Evolutionary conservation across 768 basidiomycete genomes (phyloP), one percentile per base, ranked within the genome.

Genomic region (Suillus lakei): DNA sequence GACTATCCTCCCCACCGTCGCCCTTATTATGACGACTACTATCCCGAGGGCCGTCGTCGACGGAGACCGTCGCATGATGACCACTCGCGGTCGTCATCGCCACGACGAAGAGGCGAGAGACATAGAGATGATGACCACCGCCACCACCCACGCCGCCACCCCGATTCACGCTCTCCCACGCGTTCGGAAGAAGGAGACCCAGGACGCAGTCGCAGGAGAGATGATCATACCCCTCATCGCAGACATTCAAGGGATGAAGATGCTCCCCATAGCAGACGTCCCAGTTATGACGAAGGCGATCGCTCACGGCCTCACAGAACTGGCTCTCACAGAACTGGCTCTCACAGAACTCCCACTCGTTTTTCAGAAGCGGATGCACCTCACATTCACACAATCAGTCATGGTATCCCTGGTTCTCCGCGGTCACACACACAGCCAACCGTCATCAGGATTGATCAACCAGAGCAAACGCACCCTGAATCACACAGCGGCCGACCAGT

Each of bases 391-490:
- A n/a, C n/a, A n/a, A n/a, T n/a, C n/a, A n/a, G 13, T 39, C 38
- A 59, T 23, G 15, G 34, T 6, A 21, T 59, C 38, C 26, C 56
- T 28, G n/a, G 3, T 59, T 67, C 69, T 28, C 61, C 66, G 4
- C 59, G 55, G 34, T 75, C 76, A 28, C 75, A 74, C 18, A 46
- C 54, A 10, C 70, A 68, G 13, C 76, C 76, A 26, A 77, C 76
- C 10, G 71, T 77, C 32, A 77, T 77, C 26, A 73, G 74, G 62
- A 43, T 76, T 41, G 75, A 69, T 12, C 48, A 67, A 12, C 43
- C 48, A 15, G 72, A 66, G 9, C 60, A 16, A 18, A 16, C n/a
- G n/a, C 36, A 32, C 10, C 58, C 23, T 44, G 59, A 60, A 8
- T 5, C 39, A 36, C 38, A 30, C 15, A 15, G 13, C 23, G 30